Conservation (phyloP, 2,329 filamentous ascomycete species). For the Microcera coccophila region DNA sequence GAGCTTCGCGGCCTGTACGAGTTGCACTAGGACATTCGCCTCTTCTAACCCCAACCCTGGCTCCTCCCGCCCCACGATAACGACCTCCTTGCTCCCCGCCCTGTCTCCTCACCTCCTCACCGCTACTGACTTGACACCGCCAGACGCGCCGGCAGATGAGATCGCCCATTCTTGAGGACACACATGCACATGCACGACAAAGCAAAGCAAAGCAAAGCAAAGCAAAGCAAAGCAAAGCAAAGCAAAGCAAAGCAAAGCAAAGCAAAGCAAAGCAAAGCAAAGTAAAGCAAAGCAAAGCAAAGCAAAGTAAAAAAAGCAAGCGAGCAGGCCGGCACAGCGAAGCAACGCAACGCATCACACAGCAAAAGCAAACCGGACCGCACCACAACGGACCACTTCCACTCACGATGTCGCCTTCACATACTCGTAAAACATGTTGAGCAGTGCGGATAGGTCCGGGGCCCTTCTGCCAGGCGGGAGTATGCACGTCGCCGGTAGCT, state of each 20-base stretch:
- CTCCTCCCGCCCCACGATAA: too few relatives aligned
- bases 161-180: background rate
- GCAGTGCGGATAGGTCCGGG: background rate
- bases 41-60: too few relatives aligned
- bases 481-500: background rate
- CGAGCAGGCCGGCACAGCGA: background rate
- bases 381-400: background rate
- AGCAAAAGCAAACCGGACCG: slow-evolving; percentile 2
- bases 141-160: background rate
- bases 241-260: slow-evolving; percentile 1
- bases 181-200: background rate
- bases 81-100: too few relatives aligned
- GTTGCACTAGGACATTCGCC: too few relatives aligned
- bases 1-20: too few relatives aligned
- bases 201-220: background rate
- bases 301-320: slow-evolving; percentile 1
- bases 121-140: background rate
- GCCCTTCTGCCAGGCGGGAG: background rate
- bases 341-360: background rate
- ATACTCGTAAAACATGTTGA: background rate
- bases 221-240: background rate
- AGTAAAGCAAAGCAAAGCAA: background rate
- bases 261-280: background rate
- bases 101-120: background rate
- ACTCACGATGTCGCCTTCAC: background rate